Base-by-base conservation (phyloP, 2,329 filamentous ascomycete species). In the Penicillium rolfsii region DNA sequence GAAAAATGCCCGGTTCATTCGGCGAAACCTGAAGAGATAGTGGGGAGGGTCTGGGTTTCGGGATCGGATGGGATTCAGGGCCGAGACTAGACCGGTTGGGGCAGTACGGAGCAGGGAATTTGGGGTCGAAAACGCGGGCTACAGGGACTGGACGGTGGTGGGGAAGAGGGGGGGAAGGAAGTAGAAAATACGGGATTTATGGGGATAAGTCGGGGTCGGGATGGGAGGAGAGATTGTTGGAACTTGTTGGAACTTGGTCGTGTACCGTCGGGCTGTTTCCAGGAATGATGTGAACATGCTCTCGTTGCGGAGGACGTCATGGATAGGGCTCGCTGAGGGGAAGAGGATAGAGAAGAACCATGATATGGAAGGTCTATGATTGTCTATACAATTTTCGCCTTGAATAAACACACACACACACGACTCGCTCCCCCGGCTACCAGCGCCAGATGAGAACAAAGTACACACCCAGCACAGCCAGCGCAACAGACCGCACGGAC, bases 391-490 rank as follows among this genome's bases (percentile, higher is more conserved):
- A 52, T 49, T 64, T 62, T 56, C 76, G 59, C 60, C 56, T 59
- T 58, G 35, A 58, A 55, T 33, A 38, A 38, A 61, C 24, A 28
- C 50, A 26, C 5, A 12, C 45, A 26, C 24, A 12, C 45, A 26
- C 26, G 30, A 53, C 22, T 55, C 50, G 58, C 35, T 12, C 12
- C 33, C 35, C 50, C 50, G 63, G 64, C 59, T 72, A 91, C 64
- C 88, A 88, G 70, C 82, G 82, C 77, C 84, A 86, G 59, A 88
- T 81, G 67, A 94, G 77, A 77, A 87, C 91, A 33, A 81, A 81
- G 81, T 90, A 95, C 73, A 87, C 87, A 14, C 79, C 65, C 48
- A 88, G 74, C 22, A 85, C 86, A 74, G 90, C 84, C 82, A 84
- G 86, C 5, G 81, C 81, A 3, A 93, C 87, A 52, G 84, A 81